phyloP scores from a whole-genome alignment of 1,139 yeast species.

The Lodderomyces jiufengensis region DNA sequence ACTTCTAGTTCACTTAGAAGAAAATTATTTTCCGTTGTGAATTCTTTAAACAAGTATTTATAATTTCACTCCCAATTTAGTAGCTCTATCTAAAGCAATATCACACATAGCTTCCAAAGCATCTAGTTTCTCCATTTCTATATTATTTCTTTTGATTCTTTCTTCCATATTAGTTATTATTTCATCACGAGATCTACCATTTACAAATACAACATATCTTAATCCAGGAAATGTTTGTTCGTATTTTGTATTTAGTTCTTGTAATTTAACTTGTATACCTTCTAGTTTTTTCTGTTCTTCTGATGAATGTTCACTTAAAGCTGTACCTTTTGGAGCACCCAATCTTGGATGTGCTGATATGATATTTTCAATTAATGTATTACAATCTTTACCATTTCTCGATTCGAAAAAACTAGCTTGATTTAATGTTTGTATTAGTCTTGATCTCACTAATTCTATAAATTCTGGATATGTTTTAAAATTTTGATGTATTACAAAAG shows the following conservation, averaged over 20 bases:
- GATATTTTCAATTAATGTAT: constrained; percentile 43
- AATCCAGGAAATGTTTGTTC: constrained; percentile 77
- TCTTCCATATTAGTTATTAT: constrained; percentile 64
- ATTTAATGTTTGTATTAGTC: constrained; percentile 32
- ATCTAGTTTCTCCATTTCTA: constrained; percentile 51
- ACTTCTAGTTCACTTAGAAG: too few relatives aligned
- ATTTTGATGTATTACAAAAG: constrained; percentile 20
- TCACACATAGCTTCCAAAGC: constrained; percentile 88
- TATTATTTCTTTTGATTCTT: constrained; percentile 56
- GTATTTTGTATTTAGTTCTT: constrained; percentile 54
- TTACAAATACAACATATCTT: constrained; percentile 86
- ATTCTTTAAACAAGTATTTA: too few relatives aligned
- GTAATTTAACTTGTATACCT: constrained; percentile 31
- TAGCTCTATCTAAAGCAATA: constrained; percentile 75
- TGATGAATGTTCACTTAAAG: constrained; percentile 62
- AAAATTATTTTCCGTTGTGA: too few relatives aligned
- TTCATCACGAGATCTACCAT: constrained; percentile 66
- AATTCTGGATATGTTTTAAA: constrained; percentile 40
- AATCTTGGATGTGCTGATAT: constrained; percentile 90
- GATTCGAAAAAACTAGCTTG: constrained; percentile 20
- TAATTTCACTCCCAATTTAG: constrained; percentile 32
- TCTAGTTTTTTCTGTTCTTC: constrained; percentile 68
- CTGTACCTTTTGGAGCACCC: constrained; percentile 48
- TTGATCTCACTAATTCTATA: constrained; percentile 46
- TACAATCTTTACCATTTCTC: constrained; percentile 16